Base-by-base conservation (phyloP, 169 alveolate species). In the Nephromyces sp. region DNA sequence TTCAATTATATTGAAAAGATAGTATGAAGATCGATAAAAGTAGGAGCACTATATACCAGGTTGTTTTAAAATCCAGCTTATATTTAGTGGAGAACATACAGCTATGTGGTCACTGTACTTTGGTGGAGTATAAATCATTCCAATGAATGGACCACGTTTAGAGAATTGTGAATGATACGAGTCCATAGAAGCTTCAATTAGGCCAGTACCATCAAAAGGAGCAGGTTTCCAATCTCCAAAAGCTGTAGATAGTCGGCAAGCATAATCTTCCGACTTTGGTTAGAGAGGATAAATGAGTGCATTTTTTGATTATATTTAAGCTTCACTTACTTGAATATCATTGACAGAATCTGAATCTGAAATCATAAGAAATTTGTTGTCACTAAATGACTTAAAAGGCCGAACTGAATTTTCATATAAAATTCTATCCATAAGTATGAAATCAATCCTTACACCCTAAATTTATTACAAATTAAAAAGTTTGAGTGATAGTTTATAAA, bases 51-150 rank as follows among this genome's bases (percentile, higher is more conserved):
- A n/a, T n/a, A n/a, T n/a, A n/a, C n/a, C n/a, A n/a, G n/a, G n/a
- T n/a, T n/a, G n/a, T n/a, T n/a, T n/a, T n/a, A n/a, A n/a, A n/a
- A n/a, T n/a, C n/a, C n/a, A n/a, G n/a, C n/a, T n/a, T n/a, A n/a
- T n/a, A n/a, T 35, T 3, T 2, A 67, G 25, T 6, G 3, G 6
- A 43, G 6, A 15, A 3, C 68, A 3, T 27, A 67, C 72, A 8
- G 72, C 75, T 24, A 69, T 69, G 34, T 69, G 75, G 67, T 69
- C 75, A 43, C 72, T 52, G 75, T 57, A 69, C 15, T 2, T 51
- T 15, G 75, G 75, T 30, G 75, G 72, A 34, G 27, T 33, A 68
- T 69, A 69, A 15, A 57, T 33, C 75, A 69, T 3, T 30, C 75
- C 75, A 32, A 28, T 69, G 32, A 2, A 3, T 4, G 68, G 67